phyloP scores from a whole-genome alignment of 1,284 basidiomycete genomes.

The Mycena sp. region DNA sequence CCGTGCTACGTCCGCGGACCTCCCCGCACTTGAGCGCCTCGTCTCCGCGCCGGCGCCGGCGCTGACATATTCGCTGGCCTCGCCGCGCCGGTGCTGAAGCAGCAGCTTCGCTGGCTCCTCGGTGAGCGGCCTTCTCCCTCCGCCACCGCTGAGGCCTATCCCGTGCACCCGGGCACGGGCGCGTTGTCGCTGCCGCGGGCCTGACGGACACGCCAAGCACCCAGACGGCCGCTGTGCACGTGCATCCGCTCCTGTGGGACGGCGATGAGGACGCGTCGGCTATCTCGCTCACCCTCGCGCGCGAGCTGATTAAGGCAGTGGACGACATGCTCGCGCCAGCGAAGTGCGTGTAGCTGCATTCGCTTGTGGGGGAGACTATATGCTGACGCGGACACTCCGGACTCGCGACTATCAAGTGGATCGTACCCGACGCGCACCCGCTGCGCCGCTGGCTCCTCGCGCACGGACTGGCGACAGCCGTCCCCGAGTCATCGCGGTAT shows the following conservation, averaged over 20 bases:
- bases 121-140: background rate
- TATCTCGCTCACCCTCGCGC: too few species aligned
- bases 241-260: too few species aligned
- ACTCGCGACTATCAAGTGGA: background rate
- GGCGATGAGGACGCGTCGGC: too few species aligned
- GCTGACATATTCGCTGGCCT: constrained; percentile 4
- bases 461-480: constrained; percentile 1
- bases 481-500: background rate
- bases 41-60: background rate
- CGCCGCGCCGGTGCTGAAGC: background rate
- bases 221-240: too few species aligned
- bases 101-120: constrained; percentile 6
- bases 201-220: too few species aligned
- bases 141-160: background rate
- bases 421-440: constrained; percentile 7
- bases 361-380: too few species aligned
- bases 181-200: background rate
- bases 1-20: constrained; percentile 1
- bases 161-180: background rate
- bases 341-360: too few species aligned
- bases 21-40: constrained; percentile 12
- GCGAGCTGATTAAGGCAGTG: too few species aligned
- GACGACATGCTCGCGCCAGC: too few species aligned
- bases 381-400: too few species aligned
- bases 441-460: constrained; percentile 13